Evolutionary conservation across 306 rosid genomes (phyloP), one percentile per base, ranked within the genome.

Genomic region (Alnus rubra): DNA sequence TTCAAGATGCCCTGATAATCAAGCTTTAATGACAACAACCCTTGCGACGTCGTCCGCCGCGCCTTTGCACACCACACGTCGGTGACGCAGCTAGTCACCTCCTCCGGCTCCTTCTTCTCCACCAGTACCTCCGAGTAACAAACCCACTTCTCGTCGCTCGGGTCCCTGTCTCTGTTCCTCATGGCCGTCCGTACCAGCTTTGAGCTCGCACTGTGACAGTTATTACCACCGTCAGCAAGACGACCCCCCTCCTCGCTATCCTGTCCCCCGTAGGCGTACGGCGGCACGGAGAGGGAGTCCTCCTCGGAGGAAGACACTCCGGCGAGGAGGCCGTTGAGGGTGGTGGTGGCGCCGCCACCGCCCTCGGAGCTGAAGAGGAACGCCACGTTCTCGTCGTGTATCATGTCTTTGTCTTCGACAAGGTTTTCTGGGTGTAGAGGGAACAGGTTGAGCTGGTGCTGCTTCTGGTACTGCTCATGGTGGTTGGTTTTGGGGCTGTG

Each of bases 41-140:
- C 81, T 51, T 71, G 76, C 82, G 83, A 35, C 75, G 83, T 47
- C 80, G 87, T 78, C 59, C 9, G n/a, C 42, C 10, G 30, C 39
- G 28, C 28, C 28, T 5, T 23, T 71, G 56, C 39, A 30, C n/a
- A 18, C 52, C 52, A 44, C 1, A 42, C 14, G 69, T 62, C 69
- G 6, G 69, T 35, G 18, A 44, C 42, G 42, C 85, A 71, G 85
- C 94, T 86, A 2, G 82, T 85, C 1, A 81, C 91, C 74, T 92
- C 97, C 76, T 79, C 88, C 83, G 13, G 71, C 28, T 54, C 51
- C 82, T 81, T 89, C 76, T 88, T 87, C 83, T 78, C 81, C 87
- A 87, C 93, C 48, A 93, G 94, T 60, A 93, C 90, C 74, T 95
- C 94, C 37, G 99, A 96, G 74, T 89, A 96, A 74, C 91, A 88